A percentile compares a stretch with the other conserved stretches of the same genome.
phyloP scores from a whole-genome alignment of 1,284 basidiomycete genomes.

The Malassezia japonica region DNA sequence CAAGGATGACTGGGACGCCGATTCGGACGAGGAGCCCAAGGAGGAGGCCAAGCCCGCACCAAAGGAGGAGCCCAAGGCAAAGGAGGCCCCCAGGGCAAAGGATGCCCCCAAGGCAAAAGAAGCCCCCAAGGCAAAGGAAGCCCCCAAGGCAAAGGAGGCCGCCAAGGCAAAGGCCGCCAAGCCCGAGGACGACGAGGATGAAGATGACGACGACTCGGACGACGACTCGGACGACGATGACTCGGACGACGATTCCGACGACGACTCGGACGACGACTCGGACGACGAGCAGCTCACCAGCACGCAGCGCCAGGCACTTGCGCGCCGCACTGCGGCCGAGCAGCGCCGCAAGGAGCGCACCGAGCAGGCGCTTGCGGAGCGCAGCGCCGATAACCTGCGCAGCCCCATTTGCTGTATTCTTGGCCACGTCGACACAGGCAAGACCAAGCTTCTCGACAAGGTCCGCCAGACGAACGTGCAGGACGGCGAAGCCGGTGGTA shows the following conservation, averaged over 20 bases:
- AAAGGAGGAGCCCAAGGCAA: neutral
- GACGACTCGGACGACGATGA: conserved; percentile 51
- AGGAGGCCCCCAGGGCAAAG: neutral
- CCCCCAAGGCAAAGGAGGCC: neutral
- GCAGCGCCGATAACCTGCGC: conserved; percentile 80
- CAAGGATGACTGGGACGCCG: conserved; percentile 79
- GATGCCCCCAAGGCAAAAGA: neutral
- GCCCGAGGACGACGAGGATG: conserved; percentile 55
- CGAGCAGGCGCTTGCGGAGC: conserved; percentile 74
- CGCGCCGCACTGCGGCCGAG: conserved; percentile 73
- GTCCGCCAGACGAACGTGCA: conserved; percentile 99
- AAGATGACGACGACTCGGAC: conserved; percentile 58
- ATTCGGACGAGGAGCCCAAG: conserved; percentile 57
- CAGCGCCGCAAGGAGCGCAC: conserved; percentile 70
- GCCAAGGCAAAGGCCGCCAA: neutral
- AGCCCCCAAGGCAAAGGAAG: neutral
- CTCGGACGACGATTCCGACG: conserved; percentile 57
- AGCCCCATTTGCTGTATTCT: conserved; percentile 98
- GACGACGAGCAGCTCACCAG: conserved; percentile 45
- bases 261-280: conserved; percentile 52
- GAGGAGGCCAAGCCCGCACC: neutral
- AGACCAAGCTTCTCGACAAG: conserved; percentile 98
- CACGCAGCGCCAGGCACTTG: conserved; percentile 57
- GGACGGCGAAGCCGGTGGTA: conserved; percentile 98
- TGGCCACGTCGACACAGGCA: conserved; percentile 98